Evolutionary conservation across 1,139 yeast genomes (phyloP), one percentile per base, ranked within the genome.

Genomic region (Barnettozyma hawaiiensis): DNA sequence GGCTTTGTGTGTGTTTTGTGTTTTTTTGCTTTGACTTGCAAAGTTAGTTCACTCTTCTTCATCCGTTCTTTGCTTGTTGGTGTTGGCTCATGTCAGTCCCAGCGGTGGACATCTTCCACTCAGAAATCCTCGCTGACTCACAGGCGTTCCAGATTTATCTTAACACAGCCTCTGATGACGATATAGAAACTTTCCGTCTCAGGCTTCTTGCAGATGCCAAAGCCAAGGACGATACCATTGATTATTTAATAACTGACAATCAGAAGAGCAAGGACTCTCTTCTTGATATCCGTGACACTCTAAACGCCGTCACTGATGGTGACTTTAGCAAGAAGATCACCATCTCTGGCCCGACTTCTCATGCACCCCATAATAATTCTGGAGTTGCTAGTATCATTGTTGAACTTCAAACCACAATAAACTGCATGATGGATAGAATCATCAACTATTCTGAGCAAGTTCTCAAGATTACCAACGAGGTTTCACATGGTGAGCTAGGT

Each of bases 401-500:
- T 48, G 83, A 82, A 51, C 76, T 86, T 59, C 86, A 86, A 60
- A 71, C 78, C 39, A 83, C 94, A 2, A 85, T 85, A 59, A 84
- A 65, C 50, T 81, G 81, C 66, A 85, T 86, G 95, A 95, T 85
- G 72, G 92, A 83, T 58, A 80, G 90, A 40, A 74, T 86, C 59
- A 87, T 82, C 57, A 77, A 83, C 45, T 85, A 85, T 61, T 94
- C 95, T 8, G 78, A 81, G 8, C 95, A 86, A 65, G 95, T 86
- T 46, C 81, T 94, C 2, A 77, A 87, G 56, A 95, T 86, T 40
- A 95, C 95, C 8, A 79, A 87, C 51, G 95, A 86, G 67, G 96
- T 95, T 64, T 85, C 85, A 37, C 90, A 86, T 59, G 96, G 96
- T 67, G 85, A 85, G 61, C 74, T 86, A 42, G 96, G 95, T 58